Evolutionary conservation across 2,329 filamentous ascomycete species (phyloP).

Genomic region (Phoma sp.): DNA sequence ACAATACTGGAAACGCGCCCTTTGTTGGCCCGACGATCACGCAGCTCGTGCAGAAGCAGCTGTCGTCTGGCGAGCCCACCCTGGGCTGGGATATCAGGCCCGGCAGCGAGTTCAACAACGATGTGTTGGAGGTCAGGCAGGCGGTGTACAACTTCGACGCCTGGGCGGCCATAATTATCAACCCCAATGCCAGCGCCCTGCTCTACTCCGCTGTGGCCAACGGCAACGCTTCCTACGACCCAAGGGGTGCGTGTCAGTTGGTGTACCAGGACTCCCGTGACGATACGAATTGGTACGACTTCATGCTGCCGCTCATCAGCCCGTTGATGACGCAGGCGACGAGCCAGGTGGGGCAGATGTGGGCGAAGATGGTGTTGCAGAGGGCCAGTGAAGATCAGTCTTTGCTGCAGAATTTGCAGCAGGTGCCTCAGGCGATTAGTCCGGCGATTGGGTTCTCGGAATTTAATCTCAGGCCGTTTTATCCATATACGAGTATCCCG

Average conservation of each 20-base stretch:
- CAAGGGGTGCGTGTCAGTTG: conserved; percentile 63
- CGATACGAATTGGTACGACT: conserved; percentile 59
- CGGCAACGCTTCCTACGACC: conserved; percentile 66
- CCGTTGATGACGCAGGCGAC: conserved; percentile 56
- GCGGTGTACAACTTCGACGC: conserved; percentile 64
- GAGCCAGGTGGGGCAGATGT: conserved; percentile 56
- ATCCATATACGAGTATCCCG: conserved; percentile 60
- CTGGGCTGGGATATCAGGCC: conserved; percentile 59
- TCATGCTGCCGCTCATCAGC: conserved; percentile 60
- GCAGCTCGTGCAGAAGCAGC: conserved; percentile 52
- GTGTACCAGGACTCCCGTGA: conserved; percentile 64
- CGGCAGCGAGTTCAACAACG: conserved; percentile 60
- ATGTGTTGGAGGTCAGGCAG: conserved; percentile 62
- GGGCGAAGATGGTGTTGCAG: conserved; percentile 51
- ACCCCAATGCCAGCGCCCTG: conserved; percentile 65
- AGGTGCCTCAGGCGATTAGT: conserved; percentile 59
- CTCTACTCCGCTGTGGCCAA: conserved; percentile 61
- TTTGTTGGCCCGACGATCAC: conserved; percentile 64
- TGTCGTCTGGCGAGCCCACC: conserved; percentile 46
- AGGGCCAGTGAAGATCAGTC: conserved; percentile 51
- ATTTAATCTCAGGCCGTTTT: conserved; percentile 66
- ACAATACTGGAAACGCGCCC: conserved; percentile 49
- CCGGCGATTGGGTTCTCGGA: conserved; percentile 63
- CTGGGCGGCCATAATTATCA: conserved; percentile 68
- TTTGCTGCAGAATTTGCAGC: conserved; percentile 52